Evolutionary conservation across 1,284 basidiomycete species (phyloP).

Genomic region (Acaromyces ingoldii): DNA sequence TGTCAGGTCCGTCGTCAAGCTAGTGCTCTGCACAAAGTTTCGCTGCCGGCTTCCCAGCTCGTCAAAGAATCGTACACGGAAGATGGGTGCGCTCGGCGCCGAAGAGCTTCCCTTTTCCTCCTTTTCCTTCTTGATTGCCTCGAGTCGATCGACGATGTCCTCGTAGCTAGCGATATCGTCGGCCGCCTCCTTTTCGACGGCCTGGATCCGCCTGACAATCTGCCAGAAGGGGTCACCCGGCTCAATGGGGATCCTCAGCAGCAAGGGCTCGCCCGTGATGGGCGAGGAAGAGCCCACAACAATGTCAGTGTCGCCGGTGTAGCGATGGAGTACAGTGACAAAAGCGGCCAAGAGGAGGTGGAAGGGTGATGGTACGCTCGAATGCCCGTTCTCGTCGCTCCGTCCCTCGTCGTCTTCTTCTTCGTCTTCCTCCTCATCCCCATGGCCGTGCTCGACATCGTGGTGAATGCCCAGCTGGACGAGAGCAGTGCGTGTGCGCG

Average conservation of each 20-base stretch:
- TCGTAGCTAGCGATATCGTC: slow-evolving; percentile 79
- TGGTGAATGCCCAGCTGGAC: slow-evolving; percentile 62
- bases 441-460: slow-evolving; percentile 63
- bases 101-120: slow-evolving; percentile 10
- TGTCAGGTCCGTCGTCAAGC: slow-evolving; percentile 84
- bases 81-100: slow-evolving; percentile 57
- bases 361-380: slow-evolving; percentile 68
- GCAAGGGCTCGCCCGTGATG: slow-evolving; percentile 70
- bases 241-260: slow-evolving; percentile 78
- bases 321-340: slow-evolving; percentile 82
- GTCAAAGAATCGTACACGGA: slow-evolving; percentile 94
- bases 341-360: slow-evolving; percentile 89
- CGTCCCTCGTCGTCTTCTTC: slow-evolving; percentile 18
- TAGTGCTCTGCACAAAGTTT: slow-evolving; percentile 54
- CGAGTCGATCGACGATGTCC: slow-evolving; percentile 61
- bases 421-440: slow-evolving; percentile 47
- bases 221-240: slow-evolving; percentile 87
- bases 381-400: not conserved
- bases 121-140: slow-evolving; percentile 31
- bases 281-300: slow-evolving; percentile 79
- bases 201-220: slow-evolving; percentile 77
- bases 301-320: slow-evolving; percentile 92
- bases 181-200: slow-evolving; percentile 77
- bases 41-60: slow-evolving; percentile 64
- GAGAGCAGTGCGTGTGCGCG: slow-evolving; percentile 31